Evolutionary conservation across 352 stramenopile species (phyloP), one percentile per base, ranked within the genome.

Genomic region (Pythium aphanidermatum): DNA sequence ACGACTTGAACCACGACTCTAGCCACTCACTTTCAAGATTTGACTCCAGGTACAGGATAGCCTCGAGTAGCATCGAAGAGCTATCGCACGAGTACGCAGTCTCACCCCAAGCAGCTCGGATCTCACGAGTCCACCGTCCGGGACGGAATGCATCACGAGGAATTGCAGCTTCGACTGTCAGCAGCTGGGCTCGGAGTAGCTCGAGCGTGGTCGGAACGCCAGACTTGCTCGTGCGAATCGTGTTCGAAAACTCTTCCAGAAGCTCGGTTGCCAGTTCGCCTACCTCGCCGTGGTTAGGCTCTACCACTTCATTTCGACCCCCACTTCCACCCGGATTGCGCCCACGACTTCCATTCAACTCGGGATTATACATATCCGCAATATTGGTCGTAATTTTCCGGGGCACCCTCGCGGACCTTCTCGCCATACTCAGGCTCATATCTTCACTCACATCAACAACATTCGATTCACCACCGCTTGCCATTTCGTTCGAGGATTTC

Each of bases 321-420:
- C 27, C 57, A 46, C 13, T 42, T 47, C 25, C 40, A 11, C 58
- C 38, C 20, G 48, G 49, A 25, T 40, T 40, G 39, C 51, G 44
- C 53, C 40, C 25, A 44, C n/a, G n/a, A n/a, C 29, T 64, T 63
- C 75, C 48, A n/a, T 59, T 55, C 16, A 83, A 58, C 10, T 87
- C 75, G 2, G 78, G 74, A 44, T 90, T 73, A 48, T 90, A 90
- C 64, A 87, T 69, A 48, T 87, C 78, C 0, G 59, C 78, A 38
- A 90, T 90, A 25, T 90, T 90, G 4, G 51, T 65, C n/a, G 73
- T 77, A 42, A 80, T 84, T 41, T 88, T 91, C 16, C 74, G 79
- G 28, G 79, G 70, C 13, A 91, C 75, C 30, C 79, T 54, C 17
- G 75, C 71, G 5, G 79, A 86, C 42, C 79, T 58, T 46, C 76